Conservation (phyloP, 768 basidiomycete genomes). For the Chalciporus chontae region DNA sequence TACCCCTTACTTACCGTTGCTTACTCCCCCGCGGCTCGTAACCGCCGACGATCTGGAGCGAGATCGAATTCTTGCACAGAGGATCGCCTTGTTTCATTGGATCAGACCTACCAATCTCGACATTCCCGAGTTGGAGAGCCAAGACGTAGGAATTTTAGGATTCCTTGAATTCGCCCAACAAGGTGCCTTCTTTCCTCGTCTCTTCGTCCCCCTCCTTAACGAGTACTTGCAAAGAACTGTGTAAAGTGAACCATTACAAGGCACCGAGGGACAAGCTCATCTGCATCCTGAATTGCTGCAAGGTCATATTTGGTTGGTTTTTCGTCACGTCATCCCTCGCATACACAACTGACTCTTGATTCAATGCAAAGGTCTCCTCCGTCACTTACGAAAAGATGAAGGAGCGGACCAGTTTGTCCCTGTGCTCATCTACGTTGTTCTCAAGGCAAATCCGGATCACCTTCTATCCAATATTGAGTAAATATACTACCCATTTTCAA, state of each 20-base stretch:
- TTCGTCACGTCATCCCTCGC: conserved; percentile 9
- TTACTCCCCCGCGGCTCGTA: conserved; percentile 67
- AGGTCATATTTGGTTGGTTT: conserved; percentile 92
- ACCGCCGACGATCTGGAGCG: conserved; percentile 96
- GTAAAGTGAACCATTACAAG: conserved; percentile 98
- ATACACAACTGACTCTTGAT: background rate
- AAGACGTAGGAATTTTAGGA: conserved; percentile 47
- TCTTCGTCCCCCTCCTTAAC: conserved; percentile 1
- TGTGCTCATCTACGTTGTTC: conserved; percentile 88
- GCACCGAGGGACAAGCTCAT: conserved; percentile 98
- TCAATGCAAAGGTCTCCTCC: conserved; percentile 65
- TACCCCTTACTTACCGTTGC: conserved; percentile 74
- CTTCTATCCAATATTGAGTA: conserved; percentile 95
- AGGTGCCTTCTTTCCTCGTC: conserved; percentile 43
- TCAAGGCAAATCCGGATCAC: conserved; percentile 92
- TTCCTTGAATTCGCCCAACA: conserved; percentile 89
- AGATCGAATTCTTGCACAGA: conserved; percentile 85
- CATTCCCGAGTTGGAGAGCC: conserved; percentile 71
- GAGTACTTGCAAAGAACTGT: conserved; percentile 54
- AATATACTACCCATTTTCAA: conserved; percentile 21
- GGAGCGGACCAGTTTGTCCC: conserved; percentile 95
- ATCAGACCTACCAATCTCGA: conserved; percentile 86
- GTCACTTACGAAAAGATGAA: conserved; percentile 80
- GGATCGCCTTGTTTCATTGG: conserved; percentile 91
- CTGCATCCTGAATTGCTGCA: conserved; percentile 96